phyloP scores from a whole-genome alignment of 1,284 basidiomycete species.

The Ceratobasidium sp. region DNA sequence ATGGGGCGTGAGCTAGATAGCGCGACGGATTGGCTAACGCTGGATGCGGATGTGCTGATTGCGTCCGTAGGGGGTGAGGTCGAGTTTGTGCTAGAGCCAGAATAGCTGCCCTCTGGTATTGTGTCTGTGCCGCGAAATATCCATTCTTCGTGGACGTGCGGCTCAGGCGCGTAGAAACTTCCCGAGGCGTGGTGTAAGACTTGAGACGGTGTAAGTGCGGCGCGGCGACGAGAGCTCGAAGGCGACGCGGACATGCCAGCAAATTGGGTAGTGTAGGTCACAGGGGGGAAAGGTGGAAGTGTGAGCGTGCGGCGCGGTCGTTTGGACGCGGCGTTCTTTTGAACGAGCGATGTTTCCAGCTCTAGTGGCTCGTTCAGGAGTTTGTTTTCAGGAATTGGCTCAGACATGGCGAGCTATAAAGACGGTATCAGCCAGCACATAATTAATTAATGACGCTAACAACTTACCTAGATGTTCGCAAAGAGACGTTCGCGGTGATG shows the following conservation, averaged over 20 bases:
- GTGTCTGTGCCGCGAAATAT: conserved; percentile 9
- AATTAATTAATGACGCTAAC: too few species aligned
- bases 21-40: neutral
- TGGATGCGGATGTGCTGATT: neutral
- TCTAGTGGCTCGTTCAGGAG: neutral
- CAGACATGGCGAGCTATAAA: too few species aligned
- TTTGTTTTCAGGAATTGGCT: too few species aligned
- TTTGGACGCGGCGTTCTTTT: neutral
- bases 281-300: neutral
- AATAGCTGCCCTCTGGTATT: conserved; percentile 12
- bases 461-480: too few species aligned
- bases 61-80: neutral
- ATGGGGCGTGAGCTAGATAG: too few species aligned
- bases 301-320: neutral
- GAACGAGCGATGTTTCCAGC: neutral
- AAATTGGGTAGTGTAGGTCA: neutral
- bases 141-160: conserved; percentile 25
- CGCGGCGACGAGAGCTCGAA: conserved; percentile 33
- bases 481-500: too few species aligned
- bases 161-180: conserved; percentile 24
- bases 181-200: conserved; percentile 14
- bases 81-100: conserved; percentile 2
- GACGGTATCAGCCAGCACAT: too few species aligned
- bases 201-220: conserved; percentile 28
- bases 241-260: conserved; percentile 28